Evolutionary conservation across 805 yeast species (phyloP).

Genomic region (Yarrowia sp.): DNA sequence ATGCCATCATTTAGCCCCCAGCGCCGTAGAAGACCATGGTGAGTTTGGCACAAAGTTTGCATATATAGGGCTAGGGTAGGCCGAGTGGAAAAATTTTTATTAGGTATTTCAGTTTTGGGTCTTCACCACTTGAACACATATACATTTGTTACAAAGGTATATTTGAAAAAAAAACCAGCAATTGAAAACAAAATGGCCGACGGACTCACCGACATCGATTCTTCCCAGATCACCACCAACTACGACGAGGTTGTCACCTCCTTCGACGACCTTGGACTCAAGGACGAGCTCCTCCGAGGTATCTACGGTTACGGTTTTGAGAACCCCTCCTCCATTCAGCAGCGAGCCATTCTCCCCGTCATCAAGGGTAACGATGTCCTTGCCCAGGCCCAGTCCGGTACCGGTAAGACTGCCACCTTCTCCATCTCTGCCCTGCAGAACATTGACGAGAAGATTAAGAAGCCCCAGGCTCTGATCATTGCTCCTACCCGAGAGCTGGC

Average conservation of each 20-base stretch:
- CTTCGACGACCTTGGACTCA: conserved; percentile 73
- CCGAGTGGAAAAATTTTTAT: conserved; percentile 20
- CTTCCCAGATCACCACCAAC: conserved; percentile 50
- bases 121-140: conserved; percentile 25
- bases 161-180: conserved; percentile 12
- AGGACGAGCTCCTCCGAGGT: conserved; percentile 48
- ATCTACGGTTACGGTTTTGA: conserved; percentile 90
- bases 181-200: conserved; percentile 24
- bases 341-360: conserved; percentile 94
- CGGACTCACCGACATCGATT: conserved; percentile 26
- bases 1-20: background rate
- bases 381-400: conserved; percentile 99
- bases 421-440: conserved; percentile 89
- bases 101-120: conserved; percentile 26
- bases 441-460: conserved; percentile 67
- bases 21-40: background rate
- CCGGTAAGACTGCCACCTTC: conserved; percentile 98
- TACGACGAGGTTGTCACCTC: conserved; percentile 83
- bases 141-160: conserved; percentile 21
- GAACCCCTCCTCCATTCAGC: conserved; percentile 95
- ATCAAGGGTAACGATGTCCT: conserved; percentile 91
- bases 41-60: background rate
- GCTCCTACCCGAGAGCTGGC: conserved; percentile 98
- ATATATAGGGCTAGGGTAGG: conserved; percentile 18
- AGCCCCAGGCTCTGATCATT: conserved; percentile 83